Base-by-base conservation (phyloP, 2,329 filamentous ascomycete genomes). In the Penicillium sp. region DNA sequence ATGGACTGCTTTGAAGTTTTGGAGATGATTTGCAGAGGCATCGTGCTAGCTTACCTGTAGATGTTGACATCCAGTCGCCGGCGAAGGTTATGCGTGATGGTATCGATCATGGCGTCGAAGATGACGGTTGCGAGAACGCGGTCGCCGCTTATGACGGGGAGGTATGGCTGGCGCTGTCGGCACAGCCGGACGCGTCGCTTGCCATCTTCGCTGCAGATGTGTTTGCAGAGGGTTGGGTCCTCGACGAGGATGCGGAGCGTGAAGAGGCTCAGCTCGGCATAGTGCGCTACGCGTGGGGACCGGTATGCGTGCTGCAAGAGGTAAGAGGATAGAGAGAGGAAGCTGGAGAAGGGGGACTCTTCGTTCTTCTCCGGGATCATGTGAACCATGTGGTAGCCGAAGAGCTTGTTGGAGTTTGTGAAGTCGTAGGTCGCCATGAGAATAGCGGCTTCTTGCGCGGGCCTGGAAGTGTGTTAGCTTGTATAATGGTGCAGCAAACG, bases 371-470 rank as follows among this genome's bases (percentile, higher is more conserved):
- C 77, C 27, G 87, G 77, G 6, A 84, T 71, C 24, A 87, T 72
- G 2, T 86, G 88, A 53, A 96, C 86, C 44, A 99, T 78, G 67
- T 89, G 93, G 73, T 91, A 89, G 74, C 91, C 94, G 76, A 99
- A 98, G 9, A 97, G 82, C 77, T 97, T 98, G 79, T 98, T 99
- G 36, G 93, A 90, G 71, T 96, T 90, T 3, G 88, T 87, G 73
- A 98, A 98, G 73, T 98, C 95, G 73, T 98, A 99, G 0, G 91
- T 89, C 0, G 92, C 88, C 36, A 99, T 82, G 4, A 98, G 78
- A 2, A 96, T 82, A 4, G 93, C 88, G 16, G 92, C 90, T 73
- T 93, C 88, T 59, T 88, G 84, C 2, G 88, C 87, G 1, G 95
- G 95, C 65, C 92, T 96, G 65, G 50, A 53, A 56, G 63, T 43